Evolutionary conservation across 768 basidiomycete species (phyloP), one percentile per base, ranked within the genome.

Genomic region (Rhizopogon vesiculosus): DNA sequence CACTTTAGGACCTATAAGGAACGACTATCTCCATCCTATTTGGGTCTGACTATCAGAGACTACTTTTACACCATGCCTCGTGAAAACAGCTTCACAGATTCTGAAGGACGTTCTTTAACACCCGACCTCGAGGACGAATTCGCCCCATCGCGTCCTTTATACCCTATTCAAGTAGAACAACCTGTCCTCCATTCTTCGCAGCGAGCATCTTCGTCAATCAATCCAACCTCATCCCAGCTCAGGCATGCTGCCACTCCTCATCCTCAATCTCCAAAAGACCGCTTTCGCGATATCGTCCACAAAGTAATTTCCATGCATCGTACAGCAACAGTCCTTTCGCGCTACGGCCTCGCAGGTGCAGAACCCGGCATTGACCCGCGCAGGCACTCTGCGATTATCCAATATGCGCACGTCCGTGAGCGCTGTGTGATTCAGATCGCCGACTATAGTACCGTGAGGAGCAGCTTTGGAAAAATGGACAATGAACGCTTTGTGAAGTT

Each of bases 301-400:
- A 86, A 82, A 67, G 77, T 88, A 44, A 86, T 89, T 52, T 73
- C 80, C 8, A 76, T 89, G 73, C 77, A 76, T 56, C 81, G 81
- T 16, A 79, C 82, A 38, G 77, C 82, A 22, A 66, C 66, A 2
- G 54, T 73, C 66, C 12, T 71, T 64, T 54, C 61, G 12, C 64
- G 69, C 12, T 70, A 72, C 2, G 69, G 74, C 38, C 25, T 28
- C 28, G 67, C 82, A 33, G 87, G 87, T 18, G 87, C 83, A 13
- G 87, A 89, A 63, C 87, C 86, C 10, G 87, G 87, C 57, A 71
- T 87, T 31, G 84, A 89, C 69, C 84, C 86, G 19, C 80, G 85
- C 29, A 79, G 84, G 15, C 74, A 76, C 3, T 79, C 79, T 44
- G 81, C 86, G 3, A 77, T 78, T 58, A 62, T 80, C 7, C 70